phyloP scores from a whole-genome alignment of 2,329 filamentous ascomycete species.

The Clarireedia paspali region DNA sequence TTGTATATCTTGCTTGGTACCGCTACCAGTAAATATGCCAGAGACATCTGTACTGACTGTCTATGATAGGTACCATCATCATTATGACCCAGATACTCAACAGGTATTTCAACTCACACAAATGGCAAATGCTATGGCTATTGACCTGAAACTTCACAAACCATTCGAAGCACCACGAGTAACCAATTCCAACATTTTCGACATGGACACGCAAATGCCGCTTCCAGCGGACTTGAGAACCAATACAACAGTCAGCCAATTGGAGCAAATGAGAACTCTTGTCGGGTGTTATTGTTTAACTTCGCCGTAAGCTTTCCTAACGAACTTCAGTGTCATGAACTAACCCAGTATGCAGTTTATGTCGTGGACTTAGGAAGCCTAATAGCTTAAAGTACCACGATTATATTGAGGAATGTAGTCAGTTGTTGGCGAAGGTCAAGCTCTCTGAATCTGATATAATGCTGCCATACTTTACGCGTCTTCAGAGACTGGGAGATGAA shows the following conservation, averaged over 20 bases:
- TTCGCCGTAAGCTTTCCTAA: constrained; percentile 17
- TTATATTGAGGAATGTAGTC: constrained; percentile 22
- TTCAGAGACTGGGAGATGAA: constrained; percentile 24
- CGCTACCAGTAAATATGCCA: constrained; percentile 7
- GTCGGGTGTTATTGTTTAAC: constrained; percentile 25
- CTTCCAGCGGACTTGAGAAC: neutral
- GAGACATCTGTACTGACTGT: neutral
- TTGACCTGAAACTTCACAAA: constrained; percentile 26
- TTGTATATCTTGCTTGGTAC: constrained; percentile 52
- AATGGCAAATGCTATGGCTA: constrained; percentile 25
- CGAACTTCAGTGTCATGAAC: neutral
- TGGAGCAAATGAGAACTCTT: constrained; percentile 21
- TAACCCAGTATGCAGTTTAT: constrained; percentile 13
- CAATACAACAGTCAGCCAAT: neutral
- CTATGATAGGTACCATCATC: constrained; percentile 24
- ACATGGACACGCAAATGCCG: neutral
- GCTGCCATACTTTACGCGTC: constrained; percentile 20
- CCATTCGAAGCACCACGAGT: neutral
- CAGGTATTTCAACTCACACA: constrained; percentile 30
- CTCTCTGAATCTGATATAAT: constrained; percentile 20
- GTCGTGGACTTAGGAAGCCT: constrained; percentile 22
- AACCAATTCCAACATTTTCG: neutral
- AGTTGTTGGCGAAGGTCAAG: constrained; percentile 14
- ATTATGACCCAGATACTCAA: constrained; percentile 25
- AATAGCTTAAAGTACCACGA: constrained; percentile 19